Evolutionary conservation across 2,329 filamentous ascomycete genomes (phyloP), one percentile per base, ranked within the genome.

Genomic region (Dryadomyces quercivorus): DNA sequence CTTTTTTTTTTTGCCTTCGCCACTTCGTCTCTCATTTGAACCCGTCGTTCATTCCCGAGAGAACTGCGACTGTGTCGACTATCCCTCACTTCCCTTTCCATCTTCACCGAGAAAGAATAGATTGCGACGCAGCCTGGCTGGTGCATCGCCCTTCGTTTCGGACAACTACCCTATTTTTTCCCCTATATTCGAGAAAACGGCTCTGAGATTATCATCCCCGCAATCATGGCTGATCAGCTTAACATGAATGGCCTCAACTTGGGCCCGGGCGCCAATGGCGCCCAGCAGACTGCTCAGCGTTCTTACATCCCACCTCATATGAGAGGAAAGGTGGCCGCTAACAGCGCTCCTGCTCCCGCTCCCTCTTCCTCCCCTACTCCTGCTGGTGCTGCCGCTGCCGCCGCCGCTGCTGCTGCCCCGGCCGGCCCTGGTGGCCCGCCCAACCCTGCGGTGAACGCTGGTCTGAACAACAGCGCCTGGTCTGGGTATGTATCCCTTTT

Each of bases 261-360:
- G 60, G 81, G 72, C 56, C 67, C 68, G 5, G 36, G 36, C 38
- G 20, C 45, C 56, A 68, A 69, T 36, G 68, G 65, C 55, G 65
- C 58, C 51, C 63, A 46, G 49, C 8, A 56, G 60, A 64, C 60
- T 59, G 62, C 61, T 26, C 70, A 73, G 62, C 84, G 85, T 65
- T 86, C 86, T 55, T 93, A 93, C 76, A 90, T 93, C 62, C 88
- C 88, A 61, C 88, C 88, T 70, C 88, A 93, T 71, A 82, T 91
- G 77, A 84, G 88, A 66, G 74, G 73, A 63, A 79, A 80, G 68
- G 70, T 73, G 48, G 60, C 60, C 43, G 61, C 65, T 56, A 67
- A 26, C 52, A 61, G 61, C 53, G 46, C 44, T 44, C 42, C 51
- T 38, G 54, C 42, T 45, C 40, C 43, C 5, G 42, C 21, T 43